Conservation (phyloP, 345 rosid genomes). For the Heritiera littoralis region DNA sequence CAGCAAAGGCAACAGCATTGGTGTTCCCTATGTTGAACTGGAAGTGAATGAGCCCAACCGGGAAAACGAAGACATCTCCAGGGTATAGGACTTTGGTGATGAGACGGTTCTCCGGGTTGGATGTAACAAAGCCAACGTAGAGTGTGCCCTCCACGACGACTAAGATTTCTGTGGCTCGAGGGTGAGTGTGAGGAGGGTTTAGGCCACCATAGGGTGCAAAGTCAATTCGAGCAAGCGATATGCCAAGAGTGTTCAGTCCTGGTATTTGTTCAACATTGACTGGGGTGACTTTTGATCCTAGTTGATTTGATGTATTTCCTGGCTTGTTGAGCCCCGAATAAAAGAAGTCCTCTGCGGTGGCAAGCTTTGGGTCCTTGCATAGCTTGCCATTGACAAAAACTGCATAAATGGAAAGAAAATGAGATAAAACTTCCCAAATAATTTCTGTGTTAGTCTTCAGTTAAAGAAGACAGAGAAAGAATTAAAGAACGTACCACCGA, state of each 20-base stretch:
- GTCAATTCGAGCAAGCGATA: constrained; percentile 35
- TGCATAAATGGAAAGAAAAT: not conserved
- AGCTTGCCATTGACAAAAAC: constrained; percentile 35
- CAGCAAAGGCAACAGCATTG: not conserved
- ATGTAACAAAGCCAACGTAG: constrained; percentile 42
- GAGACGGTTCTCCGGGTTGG: constrained; percentile 34
- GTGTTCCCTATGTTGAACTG: not conserved
- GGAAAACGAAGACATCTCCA: constrained; percentile 43
- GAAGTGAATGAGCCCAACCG: constrained; percentile 22
- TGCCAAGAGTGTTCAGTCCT: constrained; percentile 36
- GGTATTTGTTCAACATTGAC: constrained; percentile 32
- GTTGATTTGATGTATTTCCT: too few species aligned
- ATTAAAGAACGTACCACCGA: not conserved
- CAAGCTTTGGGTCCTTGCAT: not conserved
- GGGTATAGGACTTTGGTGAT: constrained; percentile 32
- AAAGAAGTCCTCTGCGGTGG: too few species aligned
- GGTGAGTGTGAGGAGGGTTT: constrained; percentile 48
- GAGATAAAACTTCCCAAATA: not conserved
- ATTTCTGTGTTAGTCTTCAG: too few species aligned
- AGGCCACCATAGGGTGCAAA: constrained; percentile 34
- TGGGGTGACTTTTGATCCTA: too few species aligned
- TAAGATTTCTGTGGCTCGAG: constrained; percentile 34
- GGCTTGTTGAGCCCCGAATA: too few species aligned
- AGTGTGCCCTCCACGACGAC: constrained; percentile 39
- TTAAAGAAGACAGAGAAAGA: not conserved